Evolutionary conservation across 768 basidiomycete species (phyloP).

Genomic region (Lentinula aciculospora): DNA sequence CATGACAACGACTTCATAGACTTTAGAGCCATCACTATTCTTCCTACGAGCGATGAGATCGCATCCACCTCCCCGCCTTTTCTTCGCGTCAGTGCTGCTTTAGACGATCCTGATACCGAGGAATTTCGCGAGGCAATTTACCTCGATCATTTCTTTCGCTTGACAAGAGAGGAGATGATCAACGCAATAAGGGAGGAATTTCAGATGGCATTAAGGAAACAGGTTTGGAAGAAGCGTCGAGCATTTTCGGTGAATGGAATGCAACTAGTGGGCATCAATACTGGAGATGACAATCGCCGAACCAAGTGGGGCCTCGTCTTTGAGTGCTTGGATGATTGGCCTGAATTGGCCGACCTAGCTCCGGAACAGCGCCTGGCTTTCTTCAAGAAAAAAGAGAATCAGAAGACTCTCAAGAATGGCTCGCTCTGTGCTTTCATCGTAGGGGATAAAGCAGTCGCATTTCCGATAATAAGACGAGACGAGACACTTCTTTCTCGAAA

Average conservation of each 20-base stretch:
- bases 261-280: conserved; percentile 23
- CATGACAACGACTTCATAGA: conserved; percentile 66
- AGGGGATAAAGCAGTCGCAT: conserved; percentile 42
- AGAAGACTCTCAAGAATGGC: conserved; percentile 44
- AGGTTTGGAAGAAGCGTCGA: conserved; percentile 30
- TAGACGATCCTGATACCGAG: conserved; percentile 37
- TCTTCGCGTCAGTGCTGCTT: conserved; percentile 34
- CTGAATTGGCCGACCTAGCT: conserved; percentile 19
- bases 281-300: conserved; percentile 14
- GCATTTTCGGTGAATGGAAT: conserved; percentile 34
- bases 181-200: conserved; percentile 53
- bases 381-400: conserved; percentile 24
- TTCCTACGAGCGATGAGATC: conserved; percentile 60
- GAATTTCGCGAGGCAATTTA: conserved; percentile 37
- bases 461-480: conserved; percentile 49
- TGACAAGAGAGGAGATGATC: conserved; percentile 60
- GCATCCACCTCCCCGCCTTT: conserved; percentile 39
- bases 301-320: conserved; percentile 37
- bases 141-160: conserved; percentile 62
- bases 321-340: conserved; percentile 28
- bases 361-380: neutral
- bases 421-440: conserved; percentile 48
- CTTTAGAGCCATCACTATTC: conserved; percentile 55
- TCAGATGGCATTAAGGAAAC: conserved; percentile 30
- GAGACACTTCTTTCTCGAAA: conserved; percentile 43